Base-by-base conservation (phyloP, 352 stramenopile genomes). In the Pythium angustatum region DNA sequence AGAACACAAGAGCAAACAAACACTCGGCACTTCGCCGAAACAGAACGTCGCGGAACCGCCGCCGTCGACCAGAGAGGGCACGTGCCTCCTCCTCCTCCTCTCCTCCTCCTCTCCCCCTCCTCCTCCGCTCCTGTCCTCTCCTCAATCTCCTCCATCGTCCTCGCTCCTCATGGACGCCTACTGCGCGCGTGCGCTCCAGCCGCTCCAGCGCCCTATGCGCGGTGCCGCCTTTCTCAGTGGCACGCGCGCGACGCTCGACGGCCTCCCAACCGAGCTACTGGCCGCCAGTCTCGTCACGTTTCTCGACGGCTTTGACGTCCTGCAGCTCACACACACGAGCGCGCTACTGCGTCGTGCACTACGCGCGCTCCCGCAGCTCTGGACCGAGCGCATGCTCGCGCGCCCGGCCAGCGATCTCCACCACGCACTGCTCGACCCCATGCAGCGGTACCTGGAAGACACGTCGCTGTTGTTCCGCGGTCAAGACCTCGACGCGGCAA, bases 261-360 rank as follows among this genome's bases (percentile, higher is more conserved):
- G 36, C 57, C 60, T 64, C 36, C 53, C 67, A 9, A 47, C 40
- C 1, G 71, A 78, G 59, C 62, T 58, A 9, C 43, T 78, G 33
- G 56, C 65, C 44, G 27, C 19, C 41, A 22, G 33, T 9, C 9
- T 73, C 30, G 64, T 59, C 43, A 58, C 31, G 48, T 75, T 64
- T 44, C 54, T 78, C 28, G 65, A 62, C 1, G 71, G 71, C 22
- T 75, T 75, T 55, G 71, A 78, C 14, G 48, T 66, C 21, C 66
- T 71, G 17, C 62, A 61, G 30, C 59, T 78, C 45, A 71, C 71
- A 11, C 70, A 74, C 41, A 48, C 66, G 22, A 73, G 54, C 21
- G 40, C 26, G 11, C 38, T 6, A 11, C 24, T 62, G 15, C 51
- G 36, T n/a, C 19, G 40, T 12, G 61, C 31, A n/a, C 48, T 57